Evolutionary conservation across 495 filamentous ascomycete species (phyloP).

Genomic region (Penicillium argentinense): DNA sequence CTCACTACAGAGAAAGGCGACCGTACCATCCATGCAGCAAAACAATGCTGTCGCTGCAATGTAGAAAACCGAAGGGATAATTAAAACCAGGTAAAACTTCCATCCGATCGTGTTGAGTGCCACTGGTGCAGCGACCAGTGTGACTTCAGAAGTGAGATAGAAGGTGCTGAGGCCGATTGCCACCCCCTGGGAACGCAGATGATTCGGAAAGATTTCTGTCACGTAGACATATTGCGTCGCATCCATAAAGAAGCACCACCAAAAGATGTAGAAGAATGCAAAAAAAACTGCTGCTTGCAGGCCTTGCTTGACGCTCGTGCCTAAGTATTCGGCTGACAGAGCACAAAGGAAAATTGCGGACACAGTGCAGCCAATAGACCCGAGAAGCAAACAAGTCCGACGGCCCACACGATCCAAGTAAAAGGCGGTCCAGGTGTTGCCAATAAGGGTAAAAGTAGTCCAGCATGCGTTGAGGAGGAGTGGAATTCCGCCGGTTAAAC

Average conservation of each 20-base stretch:
- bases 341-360: conserved; percentile 30
- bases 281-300: conserved; percentile 36
- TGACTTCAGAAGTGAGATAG: conserved; percentile 27
- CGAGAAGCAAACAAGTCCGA: conserved; percentile 36
- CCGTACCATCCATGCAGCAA: too few relatives aligned
- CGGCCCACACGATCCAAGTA: conserved; percentile 36
- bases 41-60: too few relatives aligned
- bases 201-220: conserved; percentile 42
- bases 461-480: conserved; percentile 38
- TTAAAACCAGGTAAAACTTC: conserved; percentile 41
- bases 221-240: conserved; percentile 43
- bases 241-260: conserved; percentile 41
- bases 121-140: conserved; percentile 31
- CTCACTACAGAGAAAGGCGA: too few relatives aligned
- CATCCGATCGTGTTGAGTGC: conserved; percentile 35
- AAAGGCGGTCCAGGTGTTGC: conserved; percentile 40
- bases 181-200: conserved; percentile 36
- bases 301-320: conserved; percentile 27
- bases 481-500: conserved; percentile 29
- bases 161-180: conserved; percentile 31
- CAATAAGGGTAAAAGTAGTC: conserved; percentile 34
- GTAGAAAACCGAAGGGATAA: too few relatives aligned
- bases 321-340: conserved; percentile 29
- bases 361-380: conserved; percentile 21
- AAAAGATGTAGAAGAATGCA: conserved; percentile 37